Base-by-base conservation (phyloP, 371 early-diverging fungal species). In the Coemansia sp. region DNA sequence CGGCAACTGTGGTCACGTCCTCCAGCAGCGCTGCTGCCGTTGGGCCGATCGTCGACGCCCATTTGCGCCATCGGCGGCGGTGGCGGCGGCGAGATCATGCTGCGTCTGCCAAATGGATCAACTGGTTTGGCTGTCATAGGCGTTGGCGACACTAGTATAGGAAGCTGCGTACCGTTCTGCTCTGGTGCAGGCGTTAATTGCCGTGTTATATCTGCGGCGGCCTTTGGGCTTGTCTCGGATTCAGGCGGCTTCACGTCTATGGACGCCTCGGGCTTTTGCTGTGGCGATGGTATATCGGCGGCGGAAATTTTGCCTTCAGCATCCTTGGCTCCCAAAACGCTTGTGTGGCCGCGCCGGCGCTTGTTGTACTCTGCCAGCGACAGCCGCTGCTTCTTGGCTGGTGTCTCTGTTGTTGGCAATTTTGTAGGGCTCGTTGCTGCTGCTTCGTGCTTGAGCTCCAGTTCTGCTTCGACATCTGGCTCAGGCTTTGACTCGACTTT, bases 341-440 rank as follows among this genome's bases (percentile, higher is more conserved):
- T 66, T 42, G 7, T 70, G 71, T 81, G 76, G 11, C 68, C 81
- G 18, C 79, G 71, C 18, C 83, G 80, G 40, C 82, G 72, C 67
- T 79, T 81, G 56, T 82, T 81, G 51, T 84, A 84, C 60, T 84
- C 84, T 39, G 82, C 78, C 10, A 84, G 77, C 6, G 84, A 84
- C 1, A 84, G 73, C 10, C 84, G 80, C 61, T 80, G 81, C 62
- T 84, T 84, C 40, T 81, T 82, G 16, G 73, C 63, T 0, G 66
- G 63, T 5, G 50, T 64, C 10, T 29, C 22, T 6, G 34, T 37
- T 11, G 61, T 37, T 11, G 51, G 10, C 22, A 51, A 27, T 51
- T 51, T 48, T 10, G 7, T 18, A 4, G 31, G 56, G 22, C 56
- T 56, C 13, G 56, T 56, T 18, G 1, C 60, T 4, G 14, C 24